Base-by-base conservation (phyloP, 129 eudicot genomes). In the Flaveria linearis region DNA sequence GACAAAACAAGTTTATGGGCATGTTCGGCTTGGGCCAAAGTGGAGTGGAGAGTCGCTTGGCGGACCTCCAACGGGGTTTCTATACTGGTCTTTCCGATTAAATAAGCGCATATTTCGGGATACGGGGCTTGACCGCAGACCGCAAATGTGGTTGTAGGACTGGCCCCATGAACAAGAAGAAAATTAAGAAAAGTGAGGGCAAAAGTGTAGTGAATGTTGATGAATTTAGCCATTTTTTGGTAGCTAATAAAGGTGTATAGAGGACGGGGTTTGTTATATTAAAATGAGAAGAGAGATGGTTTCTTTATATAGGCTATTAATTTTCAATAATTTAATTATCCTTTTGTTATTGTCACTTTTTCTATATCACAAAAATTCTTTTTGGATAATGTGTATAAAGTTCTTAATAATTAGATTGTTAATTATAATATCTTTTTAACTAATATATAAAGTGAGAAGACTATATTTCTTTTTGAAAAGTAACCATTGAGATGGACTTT, bases 71-170 rank as follows among this genome's bases (percentile, higher is more conserved):
- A 68, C 25, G 66, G 68, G 25, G 75, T 85, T 51, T 53, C 50
- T 58, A 52, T 77, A 30, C 74, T 84, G 15, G 78, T 63, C 12
- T 81, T 76, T 75, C 45, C 51, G 15, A 76, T 63, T 55, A 87
- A 76, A 55, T 86, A 85, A 66, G 82, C 83, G 77, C 96, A 89
- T 57, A 89, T 57, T 81, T 81, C 79, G 9, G 96, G 96, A 72
- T 89, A 78, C 16, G 86, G 90, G 45, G 96, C 88, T 70, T 68
- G 85, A 68, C 43, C 77, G 60, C 96, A 89, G 26, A 85, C 60
- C 16, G 91, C 43, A 33, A 72, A 62, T 64, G 82, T 65, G 60
- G 78, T 64, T 36, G 78, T 64, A 22, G 73, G 57, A 50, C 39
- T 81, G 16, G 74, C 78, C 47, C 81, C 87, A 75, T 76, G 84